These are phyloP conservation scores for Nymphaea colorata DNA, from an alignment of 164 flowering plant genomes.

Conservation along the genomic window DNA sequence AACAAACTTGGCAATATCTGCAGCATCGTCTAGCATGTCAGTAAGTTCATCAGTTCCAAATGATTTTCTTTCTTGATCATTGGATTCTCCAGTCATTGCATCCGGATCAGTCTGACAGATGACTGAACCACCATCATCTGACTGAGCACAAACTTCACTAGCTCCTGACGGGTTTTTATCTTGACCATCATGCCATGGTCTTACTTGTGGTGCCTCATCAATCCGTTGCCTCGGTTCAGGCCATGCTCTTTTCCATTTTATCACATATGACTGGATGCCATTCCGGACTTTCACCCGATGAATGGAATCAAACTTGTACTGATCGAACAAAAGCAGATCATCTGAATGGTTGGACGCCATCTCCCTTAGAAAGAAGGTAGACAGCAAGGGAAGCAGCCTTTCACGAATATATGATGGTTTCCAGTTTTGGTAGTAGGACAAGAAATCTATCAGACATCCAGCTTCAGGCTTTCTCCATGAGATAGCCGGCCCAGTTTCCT, in stretches of 20 bases:
- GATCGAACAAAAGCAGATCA: conserved; percentile 36
- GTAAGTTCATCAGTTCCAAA: conserved; percentile 22
- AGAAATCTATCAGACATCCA: conserved; percentile 59
- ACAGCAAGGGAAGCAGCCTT: conserved; percentile 67
- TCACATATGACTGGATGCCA: conserved; percentile 55
- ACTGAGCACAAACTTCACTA: conserved; percentile 24
- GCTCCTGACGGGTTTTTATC: not conserved
- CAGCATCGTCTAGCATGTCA: conserved; percentile 38
- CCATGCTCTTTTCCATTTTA: conserved; percentile 67
- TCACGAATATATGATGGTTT: conserved; percentile 69
- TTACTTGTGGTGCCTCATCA: conserved; percentile 1
- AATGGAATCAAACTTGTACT: conserved; percentile 67
- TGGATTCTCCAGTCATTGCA: conserved; percentile 16
- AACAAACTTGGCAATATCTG: conserved; percentile 30
- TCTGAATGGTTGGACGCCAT: conserved; percentile 35
- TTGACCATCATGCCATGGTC: not conserved
- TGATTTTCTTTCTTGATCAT: conserved; percentile 12
- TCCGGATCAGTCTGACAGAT: conserved; percentile 30
- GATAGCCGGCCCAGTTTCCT: conserved; percentile 28
- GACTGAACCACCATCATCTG: conserved; percentile 40
- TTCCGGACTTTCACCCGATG: conserved; percentile 55
- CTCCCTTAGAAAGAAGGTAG: conserved; percentile 73
- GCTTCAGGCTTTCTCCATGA: conserved; percentile 52
- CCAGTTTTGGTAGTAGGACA: conserved; percentile 64
- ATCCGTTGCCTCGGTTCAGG: conserved; percentile 4